phyloP scores from a whole-genome alignment of 495 filamentous ascomycete genomes.

The Lophiostoma macrostomum region DNA sequence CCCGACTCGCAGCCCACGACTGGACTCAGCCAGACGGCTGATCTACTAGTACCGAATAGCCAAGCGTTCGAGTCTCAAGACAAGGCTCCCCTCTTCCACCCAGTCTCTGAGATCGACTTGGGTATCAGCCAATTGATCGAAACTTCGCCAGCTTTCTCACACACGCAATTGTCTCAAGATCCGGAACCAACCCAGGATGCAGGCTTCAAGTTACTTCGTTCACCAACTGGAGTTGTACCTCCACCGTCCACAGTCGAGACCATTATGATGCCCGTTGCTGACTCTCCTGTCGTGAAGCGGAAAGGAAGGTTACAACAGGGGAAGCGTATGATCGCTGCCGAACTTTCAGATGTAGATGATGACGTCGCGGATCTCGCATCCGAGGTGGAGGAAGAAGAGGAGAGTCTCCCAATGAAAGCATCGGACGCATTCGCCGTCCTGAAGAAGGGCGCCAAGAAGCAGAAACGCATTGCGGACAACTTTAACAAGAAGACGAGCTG shows the following conservation, averaged over 20 bases:
- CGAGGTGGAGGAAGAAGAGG: slow-evolving; percentile 33
- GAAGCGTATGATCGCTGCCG: slow-evolving; percentile 28
- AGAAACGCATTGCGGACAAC: slow-evolving; percentile 43
- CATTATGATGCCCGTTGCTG: slow-evolving; percentile 51
- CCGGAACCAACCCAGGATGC: slow-evolving; percentile 84
- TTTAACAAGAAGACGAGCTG: slow-evolving; percentile 87
- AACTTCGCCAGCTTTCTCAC: slow-evolving; percentile 27
- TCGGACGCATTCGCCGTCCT: slow-evolving; percentile 70
- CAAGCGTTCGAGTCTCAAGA: slow-evolving; percentile 41
- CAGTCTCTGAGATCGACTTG: slow-evolving; percentile 16
- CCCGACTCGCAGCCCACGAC: slow-evolving; percentile 49
- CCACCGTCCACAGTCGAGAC: slow-evolving; percentile 72
- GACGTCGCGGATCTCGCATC: slow-evolving; percentile 14
- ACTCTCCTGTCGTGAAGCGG: slow-evolving; percentile 60
- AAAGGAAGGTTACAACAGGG: slow-evolving; percentile 59
- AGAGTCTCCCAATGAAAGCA: slow-evolving; percentile 47
- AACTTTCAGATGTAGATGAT: slow-evolving; percentile 45
- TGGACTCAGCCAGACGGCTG: slow-evolving; percentile 3
- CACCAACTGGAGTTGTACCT: slow-evolving; percentile 49
- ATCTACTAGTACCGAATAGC: slow-evolving; percentile 60
- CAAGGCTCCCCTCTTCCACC: not conserved
- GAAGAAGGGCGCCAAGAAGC: slow-evolving; percentile 64
- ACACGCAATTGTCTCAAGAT: slow-evolving; percentile 59
- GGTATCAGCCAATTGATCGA: slow-evolving; percentile 19
- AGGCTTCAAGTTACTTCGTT: slow-evolving; percentile 66